Evolutionary conservation across 768 basidiomycete genomes (phyloP).

Genomic region (Phlegmacium glaucopus): DNA sequence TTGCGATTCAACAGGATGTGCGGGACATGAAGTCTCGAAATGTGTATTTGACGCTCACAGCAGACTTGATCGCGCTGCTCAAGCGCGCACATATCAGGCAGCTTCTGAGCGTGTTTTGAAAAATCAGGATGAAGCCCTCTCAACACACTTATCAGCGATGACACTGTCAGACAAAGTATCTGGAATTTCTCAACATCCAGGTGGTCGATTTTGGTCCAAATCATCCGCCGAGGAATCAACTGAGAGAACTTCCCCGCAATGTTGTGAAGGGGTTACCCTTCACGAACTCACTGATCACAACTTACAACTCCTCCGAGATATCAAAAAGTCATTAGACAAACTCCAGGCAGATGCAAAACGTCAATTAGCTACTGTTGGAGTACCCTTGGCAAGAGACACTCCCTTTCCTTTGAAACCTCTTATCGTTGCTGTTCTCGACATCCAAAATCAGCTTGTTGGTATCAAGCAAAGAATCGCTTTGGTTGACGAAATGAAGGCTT

Average conservation of each 20-base stretch:
- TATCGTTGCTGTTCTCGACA: background rate
- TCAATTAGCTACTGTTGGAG: background rate
- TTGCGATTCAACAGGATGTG: too few species aligned
- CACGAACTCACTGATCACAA: background rate
- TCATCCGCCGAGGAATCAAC: background rate
- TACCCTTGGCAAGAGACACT: background rate
- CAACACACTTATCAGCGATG: background rate
- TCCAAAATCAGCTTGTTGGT: too few species aligned
- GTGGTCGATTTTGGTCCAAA: constrained; percentile 2
- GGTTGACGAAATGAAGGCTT: background rate
- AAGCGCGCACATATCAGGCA: too few species aligned
- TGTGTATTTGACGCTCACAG: too few species aligned
- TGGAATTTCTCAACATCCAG: background rate
- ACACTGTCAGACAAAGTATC: constrained; percentile 1
- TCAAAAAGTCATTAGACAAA: background rate
- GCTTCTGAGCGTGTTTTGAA: too few species aligned
- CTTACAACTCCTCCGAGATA: background rate
- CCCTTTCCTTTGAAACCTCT: background rate
- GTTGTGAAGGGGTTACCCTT: background rate
- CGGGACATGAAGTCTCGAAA: too few species aligned
- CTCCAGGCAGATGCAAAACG: too few species aligned
- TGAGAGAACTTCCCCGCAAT: too few species aligned
- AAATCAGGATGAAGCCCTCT: background rate
- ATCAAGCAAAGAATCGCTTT: too few species aligned
- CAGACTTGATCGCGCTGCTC: too few species aligned